Evolutionary conservation across 2,329 filamentous ascomycete species (phyloP), one percentile per base, ranked within the genome.

Genomic region (Cordyceps fumosorosea): DNA sequence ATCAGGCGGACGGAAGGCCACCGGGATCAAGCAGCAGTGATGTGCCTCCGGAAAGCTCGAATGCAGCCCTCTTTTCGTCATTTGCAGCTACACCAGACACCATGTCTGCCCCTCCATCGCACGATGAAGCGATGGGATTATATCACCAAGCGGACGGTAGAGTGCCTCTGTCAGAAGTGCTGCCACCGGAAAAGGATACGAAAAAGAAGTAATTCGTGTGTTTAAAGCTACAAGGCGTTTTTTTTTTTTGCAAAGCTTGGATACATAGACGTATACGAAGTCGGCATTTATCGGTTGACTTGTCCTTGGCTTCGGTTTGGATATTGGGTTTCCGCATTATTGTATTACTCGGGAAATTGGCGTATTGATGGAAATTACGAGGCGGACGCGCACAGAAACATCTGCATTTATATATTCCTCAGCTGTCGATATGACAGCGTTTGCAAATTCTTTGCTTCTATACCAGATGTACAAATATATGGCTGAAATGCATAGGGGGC

Each of bases 91-190:
- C n/a, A 7, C 20, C 51, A 3, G n/a, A 29, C 6, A 20, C 37
- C 20, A 44, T 60, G 60, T 1, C 45, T 56, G 37, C 51, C 5
- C 70, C 68, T 3, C 69, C 69, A 5, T 63, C 69, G 1, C 69
- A 72, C 24, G 69, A 70, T 29, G 70, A 72, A 47, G 63, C 66
- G 6, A 69, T 73, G 67, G 71, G 70, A 0, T 42, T 72, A 3
- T 68, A 74, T 42, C 70, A 74, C 58, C 72, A 74, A 59, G 72
- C 72, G 1, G 67, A 74, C 26, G 72, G 71, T 3, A 67, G 60
- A 26, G 37, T 54, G 10, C 65, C 65, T 16, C 8, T 18, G 22
- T 54, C 57, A 14, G 60, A 64, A 56, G 62, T 65, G 45, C 55
- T 69, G 11, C 67, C 68, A 3, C 54, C 64, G 1, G 67, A 70